phyloP scores from a whole-genome alignment of 352 stramenopile species.

The Phytophthora sansomeana region DNA sequence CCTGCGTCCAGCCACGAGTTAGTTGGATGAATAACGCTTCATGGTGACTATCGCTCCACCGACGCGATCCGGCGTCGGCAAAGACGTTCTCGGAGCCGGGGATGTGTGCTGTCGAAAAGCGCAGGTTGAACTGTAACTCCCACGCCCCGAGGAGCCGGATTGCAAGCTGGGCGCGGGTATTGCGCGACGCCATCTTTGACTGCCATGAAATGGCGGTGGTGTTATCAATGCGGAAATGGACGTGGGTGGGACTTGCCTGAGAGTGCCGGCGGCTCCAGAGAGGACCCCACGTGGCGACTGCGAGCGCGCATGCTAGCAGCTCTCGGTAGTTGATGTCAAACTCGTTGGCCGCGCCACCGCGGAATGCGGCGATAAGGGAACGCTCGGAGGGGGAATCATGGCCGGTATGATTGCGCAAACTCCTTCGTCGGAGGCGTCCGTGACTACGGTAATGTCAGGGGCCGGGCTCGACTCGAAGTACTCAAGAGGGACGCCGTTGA shows the following conservation, averaged over 20 bases:
- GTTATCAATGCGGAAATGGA: slow-evolving; percentile 37
- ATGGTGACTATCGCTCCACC: not conserved
- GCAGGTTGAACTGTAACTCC: not conserved
- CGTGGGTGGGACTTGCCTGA: not conserved
- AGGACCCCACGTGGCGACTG: not conserved
- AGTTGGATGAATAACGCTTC: not conserved
- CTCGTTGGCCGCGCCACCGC: not conserved
- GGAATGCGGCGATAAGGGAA: not conserved
- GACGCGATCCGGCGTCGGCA: slow-evolving; percentile 7
- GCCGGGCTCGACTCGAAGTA: no score
- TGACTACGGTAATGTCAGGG: no score
- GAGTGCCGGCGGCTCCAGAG: no score
- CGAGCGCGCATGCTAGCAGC: slow-evolving; percentile 3
- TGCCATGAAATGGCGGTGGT: no score
- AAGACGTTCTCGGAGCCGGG: slow-evolving; percentile 6
- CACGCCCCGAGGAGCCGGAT: slow-evolving; percentile 6
- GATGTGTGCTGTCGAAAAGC: slow-evolving; percentile 19
- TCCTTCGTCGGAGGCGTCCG: no score
- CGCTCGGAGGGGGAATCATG: not conserved
- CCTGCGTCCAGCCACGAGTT: not conserved
- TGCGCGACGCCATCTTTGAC: no score
- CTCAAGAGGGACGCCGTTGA: no score
- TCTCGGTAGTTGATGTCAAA: slow-evolving; percentile 16
- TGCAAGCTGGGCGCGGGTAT: slow-evolving; percentile 18
- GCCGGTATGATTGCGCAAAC: no score